These are phyloP conservation scores for Kluyveromyces dobzhanskii DNA, from an alignment of 805 yeast genomes.

Conservation along the genomic window DNA sequence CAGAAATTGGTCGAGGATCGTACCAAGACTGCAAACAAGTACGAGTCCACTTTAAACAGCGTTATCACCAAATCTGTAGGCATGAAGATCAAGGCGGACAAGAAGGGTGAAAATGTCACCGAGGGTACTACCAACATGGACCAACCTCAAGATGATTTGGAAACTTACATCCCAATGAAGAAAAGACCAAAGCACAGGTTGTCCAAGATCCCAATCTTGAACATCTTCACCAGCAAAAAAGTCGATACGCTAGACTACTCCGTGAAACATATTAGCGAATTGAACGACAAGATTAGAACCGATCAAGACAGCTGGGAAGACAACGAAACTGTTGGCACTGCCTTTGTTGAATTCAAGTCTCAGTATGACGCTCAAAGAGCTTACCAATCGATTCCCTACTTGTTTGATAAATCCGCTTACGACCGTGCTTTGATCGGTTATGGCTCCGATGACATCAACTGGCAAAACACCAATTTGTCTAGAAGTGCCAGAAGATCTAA, in stretches of 20 bases:
- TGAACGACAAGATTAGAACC: slow-evolving; percentile 54
- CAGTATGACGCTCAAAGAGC: slow-evolving; percentile 87
- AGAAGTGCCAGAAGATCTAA: slow-evolving; percentile 50
- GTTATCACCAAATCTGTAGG: slow-evolving; percentile 54
- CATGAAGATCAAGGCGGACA: slow-evolving; percentile 43
- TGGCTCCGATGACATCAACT: slow-evolving; percentile 74
- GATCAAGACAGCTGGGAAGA: slow-evolving; percentile 47
- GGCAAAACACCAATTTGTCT: slow-evolving; percentile 65
- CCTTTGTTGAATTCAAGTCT: slow-evolving; percentile 70
- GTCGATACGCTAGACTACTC: slow-evolving; percentile 78
- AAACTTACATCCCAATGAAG: slow-evolving; percentile 56
- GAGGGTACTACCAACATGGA: slow-evolving; percentile 24
- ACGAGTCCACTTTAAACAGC: slow-evolving; percentile 58
- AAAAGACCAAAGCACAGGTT: slow-evolving; percentile 81
- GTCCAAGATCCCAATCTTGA: slow-evolving; percentile 33
- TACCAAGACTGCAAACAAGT: slow-evolving; percentile 47
- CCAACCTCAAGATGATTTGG: slow-evolving; percentile 47
- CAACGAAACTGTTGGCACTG: slow-evolving; percentile 53
- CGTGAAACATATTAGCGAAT: slow-evolving; percentile 55
- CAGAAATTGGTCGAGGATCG: slow-evolving; percentile 53
- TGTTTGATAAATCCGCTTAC: slow-evolving; percentile 35
- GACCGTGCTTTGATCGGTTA: slow-evolving; percentile 48
- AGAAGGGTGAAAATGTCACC: slow-evolving; percentile 42
- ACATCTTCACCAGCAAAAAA: slow-evolving; percentile 62
- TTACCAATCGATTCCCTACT: slow-evolving; percentile 65